These are phyloP conservation scores for Cladorrhinum samala DNA, from an alignment of 495 filamentous ascomycete species.

Conservation along the genomic window DNA sequence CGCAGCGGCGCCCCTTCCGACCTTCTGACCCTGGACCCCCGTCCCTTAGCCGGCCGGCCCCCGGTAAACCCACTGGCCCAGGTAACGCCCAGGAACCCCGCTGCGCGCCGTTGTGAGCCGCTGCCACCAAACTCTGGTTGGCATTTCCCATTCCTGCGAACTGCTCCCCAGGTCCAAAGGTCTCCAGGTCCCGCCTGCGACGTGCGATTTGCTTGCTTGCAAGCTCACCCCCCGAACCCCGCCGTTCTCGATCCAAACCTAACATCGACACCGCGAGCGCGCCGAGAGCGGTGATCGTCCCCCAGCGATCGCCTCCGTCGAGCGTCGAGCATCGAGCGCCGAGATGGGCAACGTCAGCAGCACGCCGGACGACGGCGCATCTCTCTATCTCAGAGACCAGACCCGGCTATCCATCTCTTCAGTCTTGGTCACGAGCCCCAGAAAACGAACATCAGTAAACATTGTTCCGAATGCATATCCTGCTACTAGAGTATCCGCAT, in stretches of 20 bases:
- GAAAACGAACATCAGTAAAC: slow-evolving; percentile 64
- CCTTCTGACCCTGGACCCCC: background rate
- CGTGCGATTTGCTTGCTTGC: background rate
- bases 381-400: slow-evolving; percentile 84
- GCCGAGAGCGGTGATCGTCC: slow-evolving; percentile 11
- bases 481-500: slow-evolving; percentile 70
- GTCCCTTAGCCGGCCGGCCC: background rate
- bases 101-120: slow-evolving; percentile 12
- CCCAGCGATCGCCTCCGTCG: no score
- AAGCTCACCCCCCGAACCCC: background rate
- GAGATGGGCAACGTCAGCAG: slow-evolving; percentile 91
- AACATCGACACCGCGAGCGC: background rate
- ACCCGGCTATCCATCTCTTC: slow-evolving; percentile 74
- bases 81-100: background rate
- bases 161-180: background rate
- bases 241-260: background rate
- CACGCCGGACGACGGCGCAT: slow-evolving; percentile 77
- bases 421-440: slow-evolving; percentile 70
- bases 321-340: no score
- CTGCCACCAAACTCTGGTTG: slow-evolving; percentile 11
- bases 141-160: slow-evolving; percentile 4
- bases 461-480: slow-evolving; percentile 87
- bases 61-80: slow-evolving; percentile 12
- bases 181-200: background rate
- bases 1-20: slow-evolving; percentile 7